Base-by-base conservation (phyloP, 2,329 filamentous ascomycete genomes). In the Fusarium dlaminii region DNA sequence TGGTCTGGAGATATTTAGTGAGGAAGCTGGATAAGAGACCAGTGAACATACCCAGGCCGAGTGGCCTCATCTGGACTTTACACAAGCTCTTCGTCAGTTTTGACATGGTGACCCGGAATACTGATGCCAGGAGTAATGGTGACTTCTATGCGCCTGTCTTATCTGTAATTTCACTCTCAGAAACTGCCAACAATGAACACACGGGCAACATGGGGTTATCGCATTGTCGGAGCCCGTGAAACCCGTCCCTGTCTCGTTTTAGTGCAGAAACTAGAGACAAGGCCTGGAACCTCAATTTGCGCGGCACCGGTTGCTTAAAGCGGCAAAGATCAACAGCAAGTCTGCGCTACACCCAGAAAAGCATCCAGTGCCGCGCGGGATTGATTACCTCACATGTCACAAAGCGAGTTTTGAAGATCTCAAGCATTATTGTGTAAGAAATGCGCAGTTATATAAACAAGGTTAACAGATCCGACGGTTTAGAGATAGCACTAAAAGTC, bases 1-100 rank as follows among this genome's bases (percentile, higher is more conserved):
- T 27, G 13, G 17, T 18, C 55, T 57, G 13, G 1, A 12, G 0
- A 10, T 14, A 14, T 8, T 56, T 12, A 55, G 52, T 9, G 8
- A 3, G 14, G 18, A 52, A 7, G 1, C 11, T 18, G 10, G 8
- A 1, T 2, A 5, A 14, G 8, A 11, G 1, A 15, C 1, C 4
- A 15, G 15, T 15, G 4, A 15, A 42, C 54, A 0, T 12, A 57
- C 54, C 4, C 4, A 57, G 15, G 12, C 39, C 29, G 1, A 45
- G 13, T 9, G 39, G 39, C 39, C 30, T n/a, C 29, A 57, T 27
- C 0, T 34, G 54, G 8, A 34, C n/a, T 11, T 45, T 27, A 14
- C 39, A 45, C 5, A 17, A 13, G 9, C 15, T 49, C 22, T 32
- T 30, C 14, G 15, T 29, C 36, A 17, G 8, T 29, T 40, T 29